These are phyloP conservation scores for Nakazawaea wyomingensis DNA, from an alignment of 805 yeast species.

Conservation along the genomic window DNA sequence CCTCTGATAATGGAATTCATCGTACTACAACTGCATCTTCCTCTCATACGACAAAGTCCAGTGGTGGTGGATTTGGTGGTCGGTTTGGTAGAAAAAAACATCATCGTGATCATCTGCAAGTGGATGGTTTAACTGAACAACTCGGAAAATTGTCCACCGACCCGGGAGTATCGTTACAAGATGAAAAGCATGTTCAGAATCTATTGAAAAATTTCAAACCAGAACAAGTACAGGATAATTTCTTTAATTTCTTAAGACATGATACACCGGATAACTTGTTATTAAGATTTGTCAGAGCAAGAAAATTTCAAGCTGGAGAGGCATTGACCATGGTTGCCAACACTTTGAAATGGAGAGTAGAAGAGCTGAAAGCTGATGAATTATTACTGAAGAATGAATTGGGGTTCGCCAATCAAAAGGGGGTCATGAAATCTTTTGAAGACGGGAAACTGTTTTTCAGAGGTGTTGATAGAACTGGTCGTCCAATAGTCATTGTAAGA, in stretches of 20 bases:
- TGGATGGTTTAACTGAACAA: conserved; percentile 15
- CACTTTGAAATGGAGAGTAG: conserved; percentile 71
- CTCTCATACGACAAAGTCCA: conserved; percentile 10
- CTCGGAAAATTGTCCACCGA: conserved; percentile 20
- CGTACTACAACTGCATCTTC: conserved; percentile 23
- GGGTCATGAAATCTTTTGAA: conserved; percentile 52
- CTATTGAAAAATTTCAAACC: conserved; percentile 49
- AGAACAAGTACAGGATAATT: conserved; percentile 41
- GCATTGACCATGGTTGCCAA: conserved; percentile 66
- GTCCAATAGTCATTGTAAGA: conserved; percentile 79
- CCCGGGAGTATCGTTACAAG: conserved; percentile 23
- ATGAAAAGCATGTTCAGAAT: conserved; percentile 38
- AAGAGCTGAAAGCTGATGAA: conserved; percentile 55
- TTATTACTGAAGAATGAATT: conserved; percentile 71
- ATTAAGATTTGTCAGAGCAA: conserved; percentile 76
- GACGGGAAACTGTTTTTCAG: conserved; percentile 66
- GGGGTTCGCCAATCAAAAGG: conserved; percentile 41
- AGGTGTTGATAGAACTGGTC: conserved; percentile 66
- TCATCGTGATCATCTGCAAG: conserved; percentile 18
- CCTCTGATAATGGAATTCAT: conserved; percentile 14
- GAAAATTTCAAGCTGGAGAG: conserved; percentile 75
- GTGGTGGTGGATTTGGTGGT: conserved; percentile 1
- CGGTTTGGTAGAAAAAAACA: conserved; percentile 23
- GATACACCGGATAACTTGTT: conserved; percentile 80
- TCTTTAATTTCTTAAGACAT: conserved; percentile 60